phyloP scores from a whole-genome alignment of 768 basidiomycete genomes.

The Naematelia encephala region DNA sequence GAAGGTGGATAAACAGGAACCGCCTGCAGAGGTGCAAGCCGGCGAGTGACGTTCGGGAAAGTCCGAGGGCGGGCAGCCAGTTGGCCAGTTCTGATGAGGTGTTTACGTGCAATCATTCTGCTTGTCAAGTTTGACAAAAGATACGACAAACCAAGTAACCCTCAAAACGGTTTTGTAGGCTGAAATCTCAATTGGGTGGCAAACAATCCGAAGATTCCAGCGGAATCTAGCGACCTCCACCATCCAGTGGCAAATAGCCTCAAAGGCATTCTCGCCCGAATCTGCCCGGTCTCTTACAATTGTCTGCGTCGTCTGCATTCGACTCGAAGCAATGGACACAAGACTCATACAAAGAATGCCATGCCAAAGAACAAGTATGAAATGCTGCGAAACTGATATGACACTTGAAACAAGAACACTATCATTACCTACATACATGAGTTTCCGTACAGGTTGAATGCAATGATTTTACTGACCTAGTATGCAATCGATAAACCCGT shows the following conservation, averaged over 20 bases:
- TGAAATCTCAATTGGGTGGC: too few species aligned
- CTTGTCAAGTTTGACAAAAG: too few species aligned
- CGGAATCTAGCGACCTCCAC: neutral
- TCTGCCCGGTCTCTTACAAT: too few species aligned
- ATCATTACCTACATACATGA: neutral
- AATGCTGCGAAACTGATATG: neutral
- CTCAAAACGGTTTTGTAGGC: too few species aligned
- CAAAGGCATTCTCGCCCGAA: neutral
- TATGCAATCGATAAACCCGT: too few species aligned
- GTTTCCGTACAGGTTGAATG: too few species aligned
- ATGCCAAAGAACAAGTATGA: neutral
- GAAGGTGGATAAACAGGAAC: neutral
- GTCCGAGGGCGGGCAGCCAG: slow-evolving; percentile 7
- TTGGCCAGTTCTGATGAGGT: slow-evolving; percentile 22
- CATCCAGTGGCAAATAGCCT: neutral
- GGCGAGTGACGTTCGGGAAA: neutral
- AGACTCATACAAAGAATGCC: too few species aligned
- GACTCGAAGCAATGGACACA: too few species aligned
- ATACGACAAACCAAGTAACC: too few species aligned
- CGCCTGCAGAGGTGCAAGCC: neutral
- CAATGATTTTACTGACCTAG: too few species aligned
- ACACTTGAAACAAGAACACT: neutral
- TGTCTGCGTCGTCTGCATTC: too few species aligned
- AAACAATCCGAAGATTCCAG: neutral
- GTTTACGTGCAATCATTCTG: slow-evolving; percentile 30